phyloP scores from a whole-genome alignment of 2,329 filamentous ascomycete species.

The Aureobasidium sp. region DNA sequence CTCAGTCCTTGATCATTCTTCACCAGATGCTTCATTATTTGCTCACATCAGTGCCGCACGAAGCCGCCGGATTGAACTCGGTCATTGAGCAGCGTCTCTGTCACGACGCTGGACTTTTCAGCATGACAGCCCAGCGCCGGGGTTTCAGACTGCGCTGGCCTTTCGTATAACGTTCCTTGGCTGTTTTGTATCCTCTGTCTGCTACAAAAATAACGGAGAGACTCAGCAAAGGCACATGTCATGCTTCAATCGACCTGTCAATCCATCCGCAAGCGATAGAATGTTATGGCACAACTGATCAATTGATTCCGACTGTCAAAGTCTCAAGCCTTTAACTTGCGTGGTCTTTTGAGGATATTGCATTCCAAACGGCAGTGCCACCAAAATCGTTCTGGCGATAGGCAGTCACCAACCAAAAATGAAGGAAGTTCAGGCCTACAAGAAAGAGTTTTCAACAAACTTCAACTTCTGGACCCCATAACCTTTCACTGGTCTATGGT shows the following conservation, averaged over 20 bases:
- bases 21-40: background rate
- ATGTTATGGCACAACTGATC: background rate
- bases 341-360: background rate
- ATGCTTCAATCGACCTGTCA: background rate
- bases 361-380: background rate
- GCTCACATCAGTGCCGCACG: background rate
- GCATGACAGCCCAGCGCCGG: conserved; percentile 6
- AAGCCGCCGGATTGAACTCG: background rate
- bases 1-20: background rate
- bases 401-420: background rate
- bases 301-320: background rate
- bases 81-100: background rate
- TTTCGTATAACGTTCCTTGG: conserved; percentile 6
- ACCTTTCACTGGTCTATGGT: background rate
- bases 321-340: background rate
- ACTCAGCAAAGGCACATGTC: background rate
- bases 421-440: background rate
- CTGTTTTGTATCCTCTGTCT: conserved; percentile 8
- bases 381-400: conserved; percentile 3
- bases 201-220: background rate
- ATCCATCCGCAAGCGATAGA: background rate
- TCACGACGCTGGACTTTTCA: background rate
- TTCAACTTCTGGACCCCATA: background rate
- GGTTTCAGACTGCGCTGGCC: conserved; percentile 10
- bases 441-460: background rate